These are phyloP conservation scores for Russula earlei DNA, from an alignment of 768 basidiomycete species.

Conservation along the genomic window DNA sequence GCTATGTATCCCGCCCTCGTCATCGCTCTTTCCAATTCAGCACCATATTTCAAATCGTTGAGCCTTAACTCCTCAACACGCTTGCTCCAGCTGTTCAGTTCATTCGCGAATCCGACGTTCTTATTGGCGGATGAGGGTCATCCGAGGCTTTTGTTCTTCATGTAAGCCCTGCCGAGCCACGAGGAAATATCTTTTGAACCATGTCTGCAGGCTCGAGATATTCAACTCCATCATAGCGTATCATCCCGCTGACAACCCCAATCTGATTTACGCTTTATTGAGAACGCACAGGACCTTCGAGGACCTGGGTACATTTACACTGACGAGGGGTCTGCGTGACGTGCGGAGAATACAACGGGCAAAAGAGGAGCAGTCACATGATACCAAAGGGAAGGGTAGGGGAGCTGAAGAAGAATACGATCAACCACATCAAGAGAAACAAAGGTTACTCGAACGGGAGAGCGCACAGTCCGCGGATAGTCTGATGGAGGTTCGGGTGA, in stretches of 20 bases:
- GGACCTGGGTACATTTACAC: slow-evolving; percentile 84
- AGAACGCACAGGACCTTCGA: slow-evolving; percentile 80
- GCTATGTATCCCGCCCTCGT: slow-evolving; percentile 89
- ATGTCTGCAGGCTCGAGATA: slow-evolving; percentile 61
- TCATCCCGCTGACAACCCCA: slow-evolving; percentile 75
- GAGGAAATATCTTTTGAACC: not conserved
- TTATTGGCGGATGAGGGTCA: slow-evolving; percentile 91
- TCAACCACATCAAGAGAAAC: slow-evolving; percentile 52
- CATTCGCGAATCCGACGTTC: slow-evolving; percentile 85
- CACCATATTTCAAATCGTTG: slow-evolving; percentile 78
- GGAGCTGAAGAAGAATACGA: slow-evolving; percentile 29
- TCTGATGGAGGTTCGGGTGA: slow-evolving; percentile 16
- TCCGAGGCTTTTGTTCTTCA: slow-evolving; percentile 85
- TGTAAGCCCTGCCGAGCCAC: slow-evolving; percentile 39
- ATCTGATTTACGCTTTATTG: slow-evolving; percentile 79
- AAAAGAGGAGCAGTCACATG: slow-evolving; percentile 54
- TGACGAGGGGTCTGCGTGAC: slow-evolving; percentile 77
- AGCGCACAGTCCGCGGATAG: slow-evolving; percentile 23
- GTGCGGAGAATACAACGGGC: slow-evolving; percentile 64
- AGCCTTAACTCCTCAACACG: slow-evolving; percentile 74
- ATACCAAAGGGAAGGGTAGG: slow-evolving; percentile 36
- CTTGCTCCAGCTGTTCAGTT: slow-evolving; percentile 80
- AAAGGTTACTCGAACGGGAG: slow-evolving; percentile 51
- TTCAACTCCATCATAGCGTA: slow-evolving; percentile 81
- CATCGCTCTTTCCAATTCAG: slow-evolving; percentile 80